A percentile compares a stretch with the other conserved stretches of the same genome.
phyloP scores from a whole-genome alignment of 192 early-diverging fungal genomes.

The Rhizoclosmatium globosum region DNA sequence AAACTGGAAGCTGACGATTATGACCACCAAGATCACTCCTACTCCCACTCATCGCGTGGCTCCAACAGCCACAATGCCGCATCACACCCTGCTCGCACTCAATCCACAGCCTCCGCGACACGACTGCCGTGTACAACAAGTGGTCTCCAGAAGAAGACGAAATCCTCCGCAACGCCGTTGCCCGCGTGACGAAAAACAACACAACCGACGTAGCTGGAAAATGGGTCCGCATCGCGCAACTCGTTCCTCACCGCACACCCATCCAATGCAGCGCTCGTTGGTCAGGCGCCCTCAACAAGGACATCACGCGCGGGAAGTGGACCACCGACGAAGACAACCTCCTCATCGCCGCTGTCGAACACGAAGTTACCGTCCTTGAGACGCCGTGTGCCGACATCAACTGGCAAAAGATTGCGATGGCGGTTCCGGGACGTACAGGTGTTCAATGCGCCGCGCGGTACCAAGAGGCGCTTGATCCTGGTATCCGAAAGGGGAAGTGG shows the following conservation, averaged over 20 bases:
- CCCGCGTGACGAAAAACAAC: constrained; percentile 46
- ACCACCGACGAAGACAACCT: constrained; percentile 41
- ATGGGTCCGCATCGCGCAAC: constrained; percentile 42
- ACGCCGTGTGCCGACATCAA: constrained; percentile 49
- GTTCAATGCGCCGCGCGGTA: constrained; percentile 93
- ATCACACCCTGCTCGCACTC: not conserved
- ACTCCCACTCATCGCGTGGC: not conserved
- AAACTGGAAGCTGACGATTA: too few species aligned
- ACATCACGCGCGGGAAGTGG: constrained; percentile 53
- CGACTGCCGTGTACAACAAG: constrained; percentile 32
- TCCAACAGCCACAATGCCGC: not conserved
- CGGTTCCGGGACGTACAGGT: constrained; percentile 81
- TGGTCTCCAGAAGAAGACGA: constrained; percentile 86
- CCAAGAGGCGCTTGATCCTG: constrained; percentile 85
- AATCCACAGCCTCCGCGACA: not conserved
- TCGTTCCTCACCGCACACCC: constrained; percentile 41
- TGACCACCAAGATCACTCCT: not conserved
- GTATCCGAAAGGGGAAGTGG: constrained; percentile 54
- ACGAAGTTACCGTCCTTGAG: not conserved
- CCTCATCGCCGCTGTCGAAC: constrained; percentile 39
- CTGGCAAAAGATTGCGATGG: constrained; percentile 85
- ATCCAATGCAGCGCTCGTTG: constrained; percentile 46
- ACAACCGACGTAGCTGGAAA: constrained; percentile 46
- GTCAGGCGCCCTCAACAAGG: constrained; percentile 41
- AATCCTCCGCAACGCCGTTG: constrained; percentile 73